Evolutionary conservation across 2,329 filamentous ascomycete species (phyloP).

Genomic region (Microsporum canis): DNA sequence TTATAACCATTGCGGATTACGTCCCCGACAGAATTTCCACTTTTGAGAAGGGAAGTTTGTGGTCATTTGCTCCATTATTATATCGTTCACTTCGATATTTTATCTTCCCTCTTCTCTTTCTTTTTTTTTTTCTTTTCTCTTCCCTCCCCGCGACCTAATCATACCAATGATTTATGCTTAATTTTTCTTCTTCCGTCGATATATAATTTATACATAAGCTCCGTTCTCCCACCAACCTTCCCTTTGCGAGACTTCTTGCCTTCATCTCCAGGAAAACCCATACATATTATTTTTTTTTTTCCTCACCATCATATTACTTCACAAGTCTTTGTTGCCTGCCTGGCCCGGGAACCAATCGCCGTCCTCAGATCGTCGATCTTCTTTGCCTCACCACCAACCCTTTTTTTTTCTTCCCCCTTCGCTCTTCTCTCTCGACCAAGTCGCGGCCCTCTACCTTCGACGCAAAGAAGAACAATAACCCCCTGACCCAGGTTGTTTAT

Average conservation of each 20-base stretch:
- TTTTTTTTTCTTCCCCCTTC: neutral
- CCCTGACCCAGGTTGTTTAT: too few species aligned
- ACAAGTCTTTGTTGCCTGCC: neutral
- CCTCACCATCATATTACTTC: neutral
- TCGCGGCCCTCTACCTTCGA: neutral
- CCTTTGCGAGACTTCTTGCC: conserved; percentile 4
- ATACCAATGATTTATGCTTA: conserved; percentile 7
- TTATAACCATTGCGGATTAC: conserved; percentile 1
- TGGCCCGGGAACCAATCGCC: conserved; percentile 2
- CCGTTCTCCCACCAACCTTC: neutral
- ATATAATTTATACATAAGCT: conserved; percentile 6
- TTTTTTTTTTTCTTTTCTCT: neutral
- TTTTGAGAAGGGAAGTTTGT: neutral
- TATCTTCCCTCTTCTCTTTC: neutral
- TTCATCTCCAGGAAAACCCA: neutral
- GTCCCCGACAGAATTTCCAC: neutral
- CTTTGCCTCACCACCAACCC: neutral
- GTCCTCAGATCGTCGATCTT: neutral
- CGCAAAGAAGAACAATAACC: too few species aligned
- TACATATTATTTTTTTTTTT: neutral
- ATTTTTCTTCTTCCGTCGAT: conserved; percentile 3
- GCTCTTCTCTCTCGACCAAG: neutral
- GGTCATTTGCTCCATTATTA: conserved; percentile 3
- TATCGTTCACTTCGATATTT: conserved; percentile 3
- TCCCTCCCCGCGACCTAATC: conserved; percentile 2